These are phyloP conservation scores for Coemansia sp. DNA, from an alignment of 192 early-diverging fungal genomes.

Conservation along the genomic window DNA sequence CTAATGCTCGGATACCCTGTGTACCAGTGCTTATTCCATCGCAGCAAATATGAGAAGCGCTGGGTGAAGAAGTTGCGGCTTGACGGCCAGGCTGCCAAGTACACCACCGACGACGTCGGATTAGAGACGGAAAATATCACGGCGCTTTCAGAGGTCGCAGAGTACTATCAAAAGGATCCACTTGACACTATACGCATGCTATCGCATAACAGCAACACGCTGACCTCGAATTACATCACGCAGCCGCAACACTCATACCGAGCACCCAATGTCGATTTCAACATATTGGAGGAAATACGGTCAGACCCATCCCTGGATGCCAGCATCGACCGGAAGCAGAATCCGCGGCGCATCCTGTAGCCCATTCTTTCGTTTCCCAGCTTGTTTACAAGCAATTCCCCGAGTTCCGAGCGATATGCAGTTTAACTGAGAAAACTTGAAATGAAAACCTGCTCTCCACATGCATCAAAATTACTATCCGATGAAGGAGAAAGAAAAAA, in stretches of 20 bases:
- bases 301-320: constrained; percentile 11
- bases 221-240: not conserved
- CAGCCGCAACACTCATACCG: constrained; percentile 4
- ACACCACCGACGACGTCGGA: constrained; percentile 15
- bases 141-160: constrained; percentile 16
- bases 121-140: not conserved
- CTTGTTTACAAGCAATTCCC: no score
- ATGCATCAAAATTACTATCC: no score
- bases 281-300: not conserved
- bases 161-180: constrained; percentile 14
- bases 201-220: constrained; percentile 10
- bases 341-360: constrained; percentile 17
- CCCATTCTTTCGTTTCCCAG: not conserved
- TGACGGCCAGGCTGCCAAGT: constrained; percentile 17
- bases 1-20: constrained; percentile 28
- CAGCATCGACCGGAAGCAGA: constrained; percentile 3
- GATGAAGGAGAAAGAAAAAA: no score
- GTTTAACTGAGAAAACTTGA: not conserved
- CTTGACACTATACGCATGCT: constrained; percentile 22
- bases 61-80: constrained; percentile 28
- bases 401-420: not conserved
- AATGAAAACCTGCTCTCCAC: no score
- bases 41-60: constrained; percentile 19
- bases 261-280: constrained; percentile 13
- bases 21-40: constrained; percentile 19